A percentile compares a stretch with the other conserved stretches of the same genome.
Conservation (phyloP, 805 yeast species). For the Komagataella pseudopastoris region DNA sequence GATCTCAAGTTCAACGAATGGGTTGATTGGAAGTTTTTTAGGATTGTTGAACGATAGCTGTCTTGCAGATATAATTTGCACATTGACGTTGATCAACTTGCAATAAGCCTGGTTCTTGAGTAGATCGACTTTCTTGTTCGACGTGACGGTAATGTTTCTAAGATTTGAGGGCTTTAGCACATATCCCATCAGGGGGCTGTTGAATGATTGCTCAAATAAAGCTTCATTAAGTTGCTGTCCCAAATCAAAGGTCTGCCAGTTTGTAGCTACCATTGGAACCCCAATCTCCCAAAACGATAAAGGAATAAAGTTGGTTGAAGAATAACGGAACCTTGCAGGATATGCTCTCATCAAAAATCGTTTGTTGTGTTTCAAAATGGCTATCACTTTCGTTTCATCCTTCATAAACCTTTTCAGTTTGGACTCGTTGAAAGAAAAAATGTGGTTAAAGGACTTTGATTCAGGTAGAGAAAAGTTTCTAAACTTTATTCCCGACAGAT, state of each 20-base stretch:
- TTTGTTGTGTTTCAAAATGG: constrained; percentile 67
- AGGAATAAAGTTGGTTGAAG: constrained; percentile 75
- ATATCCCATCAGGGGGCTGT: constrained; percentile 41
- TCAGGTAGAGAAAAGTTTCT: constrained; percentile 78
- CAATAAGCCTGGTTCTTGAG: constrained; percentile 9
- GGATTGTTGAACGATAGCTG: constrained; percentile 57
- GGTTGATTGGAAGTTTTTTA: constrained; percentile 33
- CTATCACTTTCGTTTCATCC: constrained; percentile 37
- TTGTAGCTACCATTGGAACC: constrained; percentile 89
- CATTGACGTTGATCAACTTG: constrained; percentile 11
- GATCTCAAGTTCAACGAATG: constrained; percentile 49
- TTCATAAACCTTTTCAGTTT: constrained; percentile 47
- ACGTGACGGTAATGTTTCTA: constrained; percentile 6
- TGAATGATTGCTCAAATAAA: constrained; percentile 47
- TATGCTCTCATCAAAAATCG: constrained; percentile 70
- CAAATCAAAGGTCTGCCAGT: constrained; percentile 87
- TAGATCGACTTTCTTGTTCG: constrained; percentile 8
- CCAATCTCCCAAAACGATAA: constrained; percentile 73
- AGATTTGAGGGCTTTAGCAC: constrained; percentile 52
- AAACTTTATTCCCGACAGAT: constrained; percentile 64
- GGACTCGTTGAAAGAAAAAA: constrained; percentile 80
- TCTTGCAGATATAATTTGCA: constrained; percentile 68
- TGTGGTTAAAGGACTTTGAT: constrained; percentile 67
- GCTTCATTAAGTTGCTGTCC: constrained; percentile 87
- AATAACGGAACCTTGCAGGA: constrained; percentile 69